Evolutionary conservation across 441 rosid species (phyloP).

Genomic region (Aquilaria agallochum): DNA sequence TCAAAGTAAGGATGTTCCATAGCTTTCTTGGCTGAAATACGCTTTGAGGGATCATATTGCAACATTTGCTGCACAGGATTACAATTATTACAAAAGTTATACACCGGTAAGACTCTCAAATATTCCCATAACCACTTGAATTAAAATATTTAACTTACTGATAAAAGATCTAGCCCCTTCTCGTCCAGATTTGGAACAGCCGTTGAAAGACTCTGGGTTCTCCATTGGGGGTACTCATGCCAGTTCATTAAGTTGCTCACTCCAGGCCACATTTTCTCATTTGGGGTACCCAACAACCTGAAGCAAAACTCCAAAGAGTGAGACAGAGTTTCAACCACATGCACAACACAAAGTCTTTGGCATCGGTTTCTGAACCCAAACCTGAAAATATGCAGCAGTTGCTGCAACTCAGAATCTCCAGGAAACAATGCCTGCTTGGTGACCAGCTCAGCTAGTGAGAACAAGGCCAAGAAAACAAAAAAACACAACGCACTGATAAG

Average conservation of each 20-base stretch:
- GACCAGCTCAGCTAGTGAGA: slow-evolving; percentile 64
- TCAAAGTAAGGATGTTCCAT: slow-evolving; percentile 96
- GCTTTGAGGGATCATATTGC: slow-evolving; percentile 80
- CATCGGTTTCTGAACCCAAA: slow-evolving; percentile 1
- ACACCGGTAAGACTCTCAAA: background rate
- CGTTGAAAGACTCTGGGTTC: slow-evolving; percentile 53
- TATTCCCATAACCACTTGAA: background rate
- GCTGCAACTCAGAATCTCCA: slow-evolving; percentile 98
- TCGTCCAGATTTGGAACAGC: slow-evolving; percentile 65
- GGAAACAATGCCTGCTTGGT: slow-evolving; percentile 91
- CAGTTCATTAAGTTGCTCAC: slow-evolving; percentile 83
- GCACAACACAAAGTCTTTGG: no score
- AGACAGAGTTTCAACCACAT: background rate
- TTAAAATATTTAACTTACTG: slow-evolving; percentile 36
- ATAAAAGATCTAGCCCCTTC: slow-evolving; percentile 70
- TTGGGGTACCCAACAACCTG: slow-evolving; percentile 94
- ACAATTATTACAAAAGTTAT: background rate
- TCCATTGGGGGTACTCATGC: slow-evolving; percentile 99
- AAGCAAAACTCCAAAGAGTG: slow-evolving; percentile 1
- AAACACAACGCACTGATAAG: slow-evolving; percentile 5
- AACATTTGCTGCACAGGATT: slow-evolving; percentile 78
- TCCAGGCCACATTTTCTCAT: slow-evolving; percentile 92
- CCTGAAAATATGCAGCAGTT: slow-evolving; percentile 96
- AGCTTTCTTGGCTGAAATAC: slow-evolving; percentile 93
- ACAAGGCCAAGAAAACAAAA: slow-evolving; percentile 9